phyloP scores from a whole-genome alignment of 2,329 filamentous ascomycete genomes.

The Cladosporium colombiae region DNA sequence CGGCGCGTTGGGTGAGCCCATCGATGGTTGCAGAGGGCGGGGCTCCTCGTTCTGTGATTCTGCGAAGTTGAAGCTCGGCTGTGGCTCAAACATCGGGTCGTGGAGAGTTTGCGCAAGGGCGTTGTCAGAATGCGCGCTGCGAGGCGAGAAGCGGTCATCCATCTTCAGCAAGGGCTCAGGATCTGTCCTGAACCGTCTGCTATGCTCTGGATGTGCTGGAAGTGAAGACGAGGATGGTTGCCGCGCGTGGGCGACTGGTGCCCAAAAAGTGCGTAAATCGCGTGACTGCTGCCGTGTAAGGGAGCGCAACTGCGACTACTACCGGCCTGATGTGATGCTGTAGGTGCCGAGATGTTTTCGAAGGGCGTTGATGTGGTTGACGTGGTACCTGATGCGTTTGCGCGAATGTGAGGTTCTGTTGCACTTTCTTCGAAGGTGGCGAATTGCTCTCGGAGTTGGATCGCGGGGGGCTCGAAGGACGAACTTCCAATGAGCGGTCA shows the following conservation, averaged over 20 bases:
- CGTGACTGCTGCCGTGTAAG: not conserved
- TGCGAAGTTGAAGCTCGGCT: slow-evolving; percentile 30
- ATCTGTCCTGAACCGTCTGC: not conserved
- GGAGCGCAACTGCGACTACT: not conserved
- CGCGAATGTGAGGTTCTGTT: slow-evolving; percentile 9
- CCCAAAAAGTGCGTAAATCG: not conserved
- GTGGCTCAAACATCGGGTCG: slow-evolving; percentile 33
- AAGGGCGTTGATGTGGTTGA: not conserved
- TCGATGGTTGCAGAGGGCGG: slow-evolving; percentile 28
- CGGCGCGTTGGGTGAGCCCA: slow-evolving; percentile 18
- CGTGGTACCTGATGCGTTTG: not conserved
- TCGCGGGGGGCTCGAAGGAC: not conserved
- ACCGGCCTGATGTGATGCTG: not conserved
- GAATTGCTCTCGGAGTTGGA: slow-evolving; percentile 6
- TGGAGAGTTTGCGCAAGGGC: slow-evolving; percentile 17
- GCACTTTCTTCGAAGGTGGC: slow-evolving; percentile 12
- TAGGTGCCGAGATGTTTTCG: not conserved
- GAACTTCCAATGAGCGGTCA: slow-evolving; percentile 13
- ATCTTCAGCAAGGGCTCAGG: not conserved
- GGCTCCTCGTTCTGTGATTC: slow-evolving; percentile 25
- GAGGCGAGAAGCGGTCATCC: slow-evolving; percentile 18
- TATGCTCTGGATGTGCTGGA: not conserved
- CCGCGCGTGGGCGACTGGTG: not conserved
- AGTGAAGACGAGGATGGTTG: not conserved
- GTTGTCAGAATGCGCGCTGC: slow-evolving; percentile 13